Evolutionary conservation across 805 yeast species (phyloP), one percentile per base, ranked within the genome.

Genomic region (Metschnikowia borealis): DNA sequence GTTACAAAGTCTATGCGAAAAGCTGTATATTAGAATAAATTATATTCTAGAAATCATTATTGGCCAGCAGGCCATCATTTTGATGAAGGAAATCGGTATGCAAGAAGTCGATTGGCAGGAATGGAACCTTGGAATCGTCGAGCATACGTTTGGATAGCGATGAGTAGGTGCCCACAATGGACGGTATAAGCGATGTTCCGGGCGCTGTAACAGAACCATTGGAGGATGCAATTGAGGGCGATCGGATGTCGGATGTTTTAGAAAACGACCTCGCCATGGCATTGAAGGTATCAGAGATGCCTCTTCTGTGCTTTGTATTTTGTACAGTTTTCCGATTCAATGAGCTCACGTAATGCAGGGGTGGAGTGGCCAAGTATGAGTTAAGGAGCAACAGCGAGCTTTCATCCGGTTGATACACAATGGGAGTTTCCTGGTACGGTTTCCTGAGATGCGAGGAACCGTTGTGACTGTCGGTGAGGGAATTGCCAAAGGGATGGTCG

Each of bases 21-120:
- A 43, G 13, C 20, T 18, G 23, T 34, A 11, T 34, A 26, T 44
- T 18, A 23, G 6, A 17, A 21, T 4, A 21, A 2, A 6, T 18
- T n/a, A 35, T 10, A 42, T 21, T 20, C 40, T 44, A 26, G 34
- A 15, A 33, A 7, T 48, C 46, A 32, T 46, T 48, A 32, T 46
- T 48, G 21, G 38, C 43, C 26, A 33, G 41, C 50, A 47, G 49
- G 31, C 54, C 53, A 13, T 47, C 43, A 31, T 49, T 47, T 18
- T 54, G 54, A 17, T 48, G 55, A 42, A 48, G 34, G 36, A 62
- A 66, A 6, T 69, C 73, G 48, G 67, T 70, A 48, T 60, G 62
- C 50, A 73, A 60, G 49, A 73, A 73, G 53, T 73, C 77, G 15
- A 63, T 68, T 8, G 78, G 78, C 58, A 66, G 66, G 52, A 73